Base-by-base conservation (phyloP, 192 early-diverging fungal species). In the Coemansia sp. region DNA sequence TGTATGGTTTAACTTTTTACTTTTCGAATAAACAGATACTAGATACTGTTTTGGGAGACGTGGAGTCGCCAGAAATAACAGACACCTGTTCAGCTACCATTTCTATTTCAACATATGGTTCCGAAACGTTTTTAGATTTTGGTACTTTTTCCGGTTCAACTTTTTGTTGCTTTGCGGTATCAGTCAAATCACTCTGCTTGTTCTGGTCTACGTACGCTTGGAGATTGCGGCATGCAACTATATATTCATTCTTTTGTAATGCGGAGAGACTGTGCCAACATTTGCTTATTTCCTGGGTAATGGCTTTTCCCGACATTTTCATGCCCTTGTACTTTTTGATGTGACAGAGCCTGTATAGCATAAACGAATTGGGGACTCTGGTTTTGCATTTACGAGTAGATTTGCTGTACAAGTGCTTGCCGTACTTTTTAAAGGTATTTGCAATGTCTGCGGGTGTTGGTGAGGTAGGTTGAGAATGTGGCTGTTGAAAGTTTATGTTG, bases 361-460 rank as follows among this genome's bases (percentile, higher is more conserved):
- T 74, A 51, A 55, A 74, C 13, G 72, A 23, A 45, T 74, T 74
- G 23, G 62, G 66, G 1, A 66, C 66, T 32, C 39, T 48, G 4
- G 49, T 63, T 29, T 68, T 64, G 27, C 49, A 38, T 11, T 57
- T 60, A 4, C 61, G 39, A 14, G 41, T 64, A 0, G 3, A 4
- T 26, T 63, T 74, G 19, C 56, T 14, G 35, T 41, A 61, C 13
- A 74, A 14, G 3, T 49, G 20, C 50, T 3, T 57, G 27, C 32
- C 55, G 47, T 37, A 32, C 20, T 29, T 26, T 18, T 16, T 18
- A 12, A 54, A 11, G 3, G 26, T 4, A 6, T 29, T 4, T 19
- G 18, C 23, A 13, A 26, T 53, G 11, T 11, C 51, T 20, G 19
- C 22, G 27, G 3, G 14, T 13, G 53, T 54, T 54, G 52, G 48